phyloP scores from a whole-genome alignment of 2,329 filamentous ascomycete genomes.

The Ampelomyces quisqualis region DNA sequence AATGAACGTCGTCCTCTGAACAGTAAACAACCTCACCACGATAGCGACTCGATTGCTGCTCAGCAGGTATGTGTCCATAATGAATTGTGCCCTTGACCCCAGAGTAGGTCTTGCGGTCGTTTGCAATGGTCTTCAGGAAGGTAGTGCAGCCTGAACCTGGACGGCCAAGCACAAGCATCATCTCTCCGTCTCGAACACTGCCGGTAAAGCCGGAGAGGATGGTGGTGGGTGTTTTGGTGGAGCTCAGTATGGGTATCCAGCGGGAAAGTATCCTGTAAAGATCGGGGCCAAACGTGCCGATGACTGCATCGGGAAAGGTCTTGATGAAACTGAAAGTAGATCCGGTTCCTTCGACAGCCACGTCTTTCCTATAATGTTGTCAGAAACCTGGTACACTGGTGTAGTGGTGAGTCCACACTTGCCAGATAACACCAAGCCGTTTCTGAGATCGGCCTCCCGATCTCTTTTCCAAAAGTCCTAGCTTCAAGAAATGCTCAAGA shows the following conservation, averaged over 20 bases:
- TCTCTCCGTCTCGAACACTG: slow-evolving; percentile 70
- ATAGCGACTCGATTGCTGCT: slow-evolving; percentile 58
- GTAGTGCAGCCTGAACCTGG: slow-evolving; percentile 71
- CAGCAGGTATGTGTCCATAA: slow-evolving; percentile 56
- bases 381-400: no score
- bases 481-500: no score
- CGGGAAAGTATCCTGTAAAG: not conserved
- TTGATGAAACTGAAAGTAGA: no score
- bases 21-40: slow-evolving; percentile 70
- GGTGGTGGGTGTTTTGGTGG: slow-evolving; percentile 62
- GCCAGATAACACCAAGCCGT: no score
- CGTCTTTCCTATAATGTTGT: no score
- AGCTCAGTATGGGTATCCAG: slow-evolving; percentile 20
- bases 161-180: slow-evolving; percentile 68
- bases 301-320: no score
- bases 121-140: slow-evolving; percentile 67
- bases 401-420: no score
- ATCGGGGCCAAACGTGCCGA: no score
- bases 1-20: slow-evolving; percentile 75
- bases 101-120: slow-evolving; percentile 61
- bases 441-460: no score
- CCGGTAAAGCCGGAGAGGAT: slow-evolving; percentile 67
- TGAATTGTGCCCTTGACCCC: slow-evolving; percentile 56
- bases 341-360: no score
- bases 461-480: no score